These are phyloP conservation scores for Purpureocillium takamizusanense DNA, from an alignment of 2,329 filamentous ascomycete genomes.

Conservation along the genomic window DNA sequence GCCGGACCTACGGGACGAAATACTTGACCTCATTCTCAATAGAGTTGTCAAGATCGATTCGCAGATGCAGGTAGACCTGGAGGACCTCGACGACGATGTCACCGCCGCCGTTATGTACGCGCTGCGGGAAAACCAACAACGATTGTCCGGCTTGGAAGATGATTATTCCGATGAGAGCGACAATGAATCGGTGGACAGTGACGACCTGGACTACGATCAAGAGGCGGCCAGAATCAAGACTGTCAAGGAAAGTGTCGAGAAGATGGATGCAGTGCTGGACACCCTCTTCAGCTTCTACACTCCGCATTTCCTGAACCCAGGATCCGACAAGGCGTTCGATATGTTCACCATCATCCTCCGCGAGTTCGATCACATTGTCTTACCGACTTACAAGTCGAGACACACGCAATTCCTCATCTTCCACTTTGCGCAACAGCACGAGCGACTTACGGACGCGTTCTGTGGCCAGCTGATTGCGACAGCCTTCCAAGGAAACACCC, in stretches of 20 bases:
- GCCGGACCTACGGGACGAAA: constrained; percentile 67
- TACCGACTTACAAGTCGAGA: constrained; percentile 84
- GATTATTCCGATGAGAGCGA: constrained; percentile 51
- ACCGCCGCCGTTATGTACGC: constrained; percentile 62
- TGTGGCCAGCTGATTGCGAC: constrained; percentile 57
- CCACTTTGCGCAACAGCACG: constrained; percentile 81
- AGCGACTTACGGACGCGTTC: constrained; percentile 72
- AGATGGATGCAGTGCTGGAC: constrained; percentile 86
- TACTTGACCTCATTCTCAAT: constrained; percentile 76
- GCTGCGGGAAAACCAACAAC: constrained; percentile 19
- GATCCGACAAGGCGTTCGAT: constrained; percentile 58
- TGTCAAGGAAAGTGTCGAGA: constrained; percentile 74
- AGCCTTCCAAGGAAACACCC: constrained; percentile 50
- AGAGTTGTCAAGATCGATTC: constrained; percentile 90
- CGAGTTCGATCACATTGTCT: constrained; percentile 79
- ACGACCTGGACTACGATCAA: constrained; percentile 57
- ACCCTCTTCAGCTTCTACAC: constrained; percentile 78
- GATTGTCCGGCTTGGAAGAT: constrained; percentile 33
- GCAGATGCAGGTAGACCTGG: constrained; percentile 86
- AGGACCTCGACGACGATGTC: constrained; percentile 84
- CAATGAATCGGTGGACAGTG: constrained; percentile 65
- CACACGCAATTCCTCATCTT: constrained; percentile 95
- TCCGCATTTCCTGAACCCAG: constrained; percentile 59
- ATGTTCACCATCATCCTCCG: constrained; percentile 71
- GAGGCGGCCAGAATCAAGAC: constrained; percentile 56